phyloP scores from a whole-genome alignment of 2,329 filamentous ascomycete species.

The Gnomoniopsis sp. region DNA sequence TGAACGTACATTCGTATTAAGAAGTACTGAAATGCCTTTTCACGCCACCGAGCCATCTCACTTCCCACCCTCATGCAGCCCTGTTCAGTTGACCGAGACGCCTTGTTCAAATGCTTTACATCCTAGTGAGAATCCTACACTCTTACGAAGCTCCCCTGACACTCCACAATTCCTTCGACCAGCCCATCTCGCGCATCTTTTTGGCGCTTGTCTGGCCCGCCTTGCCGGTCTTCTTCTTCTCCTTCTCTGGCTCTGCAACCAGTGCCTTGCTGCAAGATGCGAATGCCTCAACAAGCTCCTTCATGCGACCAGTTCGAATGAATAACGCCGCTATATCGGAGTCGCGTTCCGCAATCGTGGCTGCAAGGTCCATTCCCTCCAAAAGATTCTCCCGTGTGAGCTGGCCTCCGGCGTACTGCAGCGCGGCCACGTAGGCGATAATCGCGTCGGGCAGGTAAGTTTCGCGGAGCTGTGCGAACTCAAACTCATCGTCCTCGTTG shows the following conservation, averaged over 20 bases:
- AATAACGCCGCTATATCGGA: conserved; percentile 66
- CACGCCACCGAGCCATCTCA: not conserved
- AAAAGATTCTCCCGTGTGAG: conserved; percentile 74
- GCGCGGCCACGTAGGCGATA: conserved; percentile 75
- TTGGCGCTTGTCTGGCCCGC: conserved; percentile 48
- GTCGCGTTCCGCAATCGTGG: conserved; percentile 67
- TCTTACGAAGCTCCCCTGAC: conserved; percentile 38
- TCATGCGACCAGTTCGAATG: conserved; percentile 62
- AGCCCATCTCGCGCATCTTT: conserved; percentile 59
- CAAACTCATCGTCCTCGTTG: conserved; percentile 59
- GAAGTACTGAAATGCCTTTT: not conserved
- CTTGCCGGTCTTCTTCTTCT: conserved; percentile 37
- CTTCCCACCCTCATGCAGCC: not conserved
- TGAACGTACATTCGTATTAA: conserved; percentile 3
- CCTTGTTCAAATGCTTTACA: not conserved
- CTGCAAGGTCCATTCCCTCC: conserved; percentile 83
- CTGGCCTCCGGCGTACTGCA: conserved; percentile 74
- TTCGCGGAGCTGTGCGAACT: conserved; percentile 64
- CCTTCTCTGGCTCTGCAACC: conserved; percentile 50
- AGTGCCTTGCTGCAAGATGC: conserved; percentile 74
- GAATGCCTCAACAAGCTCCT: conserved; percentile 72
- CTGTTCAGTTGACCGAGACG: not conserved
- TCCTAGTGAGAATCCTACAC: not conserved
- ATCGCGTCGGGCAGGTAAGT: conserved; percentile 83
- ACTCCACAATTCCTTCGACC: conserved; percentile 62